Conservation (phyloP, 2,329 filamentous ascomycete species). For the Periconia sp. region DNA sequence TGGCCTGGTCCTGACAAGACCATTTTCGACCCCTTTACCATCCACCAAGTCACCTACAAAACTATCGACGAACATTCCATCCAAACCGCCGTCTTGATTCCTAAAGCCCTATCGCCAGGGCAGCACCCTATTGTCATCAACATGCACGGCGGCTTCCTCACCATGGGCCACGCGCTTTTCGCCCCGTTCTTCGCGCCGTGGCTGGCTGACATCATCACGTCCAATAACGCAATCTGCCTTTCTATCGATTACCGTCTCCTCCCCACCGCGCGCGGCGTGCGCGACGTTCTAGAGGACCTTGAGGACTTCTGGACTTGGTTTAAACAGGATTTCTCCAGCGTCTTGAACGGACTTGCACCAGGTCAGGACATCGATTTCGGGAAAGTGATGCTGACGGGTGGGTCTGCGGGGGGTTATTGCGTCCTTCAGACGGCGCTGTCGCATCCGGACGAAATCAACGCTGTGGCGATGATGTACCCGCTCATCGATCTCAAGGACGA, state of each 20-base stretch:
- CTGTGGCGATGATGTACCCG: not conserved
- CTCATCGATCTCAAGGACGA: not conserved
- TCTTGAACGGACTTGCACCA: not conserved
- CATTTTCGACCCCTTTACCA: not conserved
- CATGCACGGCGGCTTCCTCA: not conserved
- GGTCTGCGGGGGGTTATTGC: not conserved
- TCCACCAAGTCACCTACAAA: not conserved
- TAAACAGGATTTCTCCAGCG: not conserved
- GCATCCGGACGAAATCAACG: not conserved
- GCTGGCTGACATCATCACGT: not conserved
- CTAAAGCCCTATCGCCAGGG: not conserved
- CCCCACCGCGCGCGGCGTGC: not conserved
- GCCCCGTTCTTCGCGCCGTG: not conserved
- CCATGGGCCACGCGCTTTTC: not conserved
- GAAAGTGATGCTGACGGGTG: not conserved
- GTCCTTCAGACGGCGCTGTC: not conserved
- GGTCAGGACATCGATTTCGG: not conserved
- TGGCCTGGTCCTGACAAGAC: not conserved
- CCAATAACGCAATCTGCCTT: not conserved
- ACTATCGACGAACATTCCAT: not conserved
- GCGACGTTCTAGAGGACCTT: not conserved
- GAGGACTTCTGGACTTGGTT: not conserved
- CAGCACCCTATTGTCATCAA: not conserved
- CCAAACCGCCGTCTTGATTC: not conserved
- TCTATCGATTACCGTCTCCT: not conserved